Conservation (phyloP, 1,284 basidiomycete species). For the Quambalaria eucalypti region DNA sequence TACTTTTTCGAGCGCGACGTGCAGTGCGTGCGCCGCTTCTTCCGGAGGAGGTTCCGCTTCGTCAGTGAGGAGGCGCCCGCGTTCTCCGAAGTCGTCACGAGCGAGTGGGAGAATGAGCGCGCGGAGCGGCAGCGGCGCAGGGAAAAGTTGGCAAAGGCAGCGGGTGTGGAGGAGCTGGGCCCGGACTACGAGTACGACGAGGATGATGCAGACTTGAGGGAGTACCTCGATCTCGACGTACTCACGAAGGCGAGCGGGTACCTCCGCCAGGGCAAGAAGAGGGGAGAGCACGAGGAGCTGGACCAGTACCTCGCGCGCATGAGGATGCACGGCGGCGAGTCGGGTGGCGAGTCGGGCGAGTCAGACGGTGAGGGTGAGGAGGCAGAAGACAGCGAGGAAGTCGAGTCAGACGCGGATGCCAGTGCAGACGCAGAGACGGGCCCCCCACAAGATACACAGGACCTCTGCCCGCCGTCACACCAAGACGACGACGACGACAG, state of each 20-base stretch:
- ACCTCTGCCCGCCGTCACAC: conserved; percentile 64
- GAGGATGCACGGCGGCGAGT: conserved; percentile 18
- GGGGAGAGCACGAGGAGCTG: conserved; percentile 19
- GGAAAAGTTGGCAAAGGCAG: not conserved
- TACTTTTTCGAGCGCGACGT: conserved; percentile 99
- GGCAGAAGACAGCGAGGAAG: conserved; percentile 11
- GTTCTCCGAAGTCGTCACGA: conserved; percentile 30
- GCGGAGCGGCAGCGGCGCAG: conserved; percentile 52
- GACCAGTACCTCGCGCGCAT: conserved; percentile 29
- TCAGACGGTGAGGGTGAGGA: conserved; percentile 8
- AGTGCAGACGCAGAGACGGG: conserved; percentile 8
- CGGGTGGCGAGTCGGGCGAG: conserved; percentile 6
- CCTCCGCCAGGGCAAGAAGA: conserved; percentile 14
- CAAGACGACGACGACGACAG: conserved; percentile 53
- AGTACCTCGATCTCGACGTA: conserved; percentile 20
- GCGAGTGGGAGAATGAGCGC: conserved; percentile 1
- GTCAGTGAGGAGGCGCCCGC: conserved; percentile 75
- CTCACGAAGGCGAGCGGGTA: conserved; percentile 39
- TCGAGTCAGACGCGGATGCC: conserved; percentile 3
- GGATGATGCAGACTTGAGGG: conserved; percentile 1
- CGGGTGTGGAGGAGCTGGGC: not conserved
- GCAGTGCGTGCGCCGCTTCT: conserved; percentile 88
- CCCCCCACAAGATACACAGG: conserved; percentile 58
- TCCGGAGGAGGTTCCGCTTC: conserved; percentile 81
- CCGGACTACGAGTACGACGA: conserved; percentile 41